A percentile compares a stretch with the other conserved stretches of the same genome.
These are phyloP conservation scores for Quercus variabilis DNA, from an alignment of 306 rosid genomes.

Conservation along the genomic window DNA sequence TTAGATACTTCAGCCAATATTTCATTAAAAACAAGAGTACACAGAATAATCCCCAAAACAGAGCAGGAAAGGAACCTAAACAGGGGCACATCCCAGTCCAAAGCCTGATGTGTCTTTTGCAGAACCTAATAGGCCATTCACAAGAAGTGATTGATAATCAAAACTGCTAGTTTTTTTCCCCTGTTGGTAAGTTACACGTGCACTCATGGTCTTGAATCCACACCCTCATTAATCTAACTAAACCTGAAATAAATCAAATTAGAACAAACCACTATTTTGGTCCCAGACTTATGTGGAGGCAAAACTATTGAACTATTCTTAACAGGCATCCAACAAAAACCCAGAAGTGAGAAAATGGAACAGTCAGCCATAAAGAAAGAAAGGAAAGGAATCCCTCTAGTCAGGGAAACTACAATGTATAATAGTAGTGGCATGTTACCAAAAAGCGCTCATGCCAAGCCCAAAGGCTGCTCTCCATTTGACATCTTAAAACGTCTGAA, in stretches of 20 bases:
- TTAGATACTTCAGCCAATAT: too few species aligned
- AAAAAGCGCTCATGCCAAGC: neutral
- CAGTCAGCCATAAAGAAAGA: neutral
- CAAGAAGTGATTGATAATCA: too few species aligned
- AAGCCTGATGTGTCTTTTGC: neutral
- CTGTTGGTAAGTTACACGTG: too few species aligned
- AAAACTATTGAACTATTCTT: neutral
- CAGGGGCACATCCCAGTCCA: neutral
- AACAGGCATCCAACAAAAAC: neutral
- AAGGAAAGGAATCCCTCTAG: neutral
- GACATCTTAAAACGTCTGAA: neutral
- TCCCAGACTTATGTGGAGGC: too few species aligned
- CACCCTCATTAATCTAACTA: too few species aligned
- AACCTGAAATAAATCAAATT: too few species aligned
- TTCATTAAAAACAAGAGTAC: too few species aligned
- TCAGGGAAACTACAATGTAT: neutral
- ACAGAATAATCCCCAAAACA: too few species aligned
- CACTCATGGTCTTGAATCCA: too few species aligned
- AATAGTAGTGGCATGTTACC: neutral
- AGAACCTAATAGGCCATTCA: neutral
- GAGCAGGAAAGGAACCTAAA: too few species aligned
- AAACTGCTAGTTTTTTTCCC: too few species aligned
- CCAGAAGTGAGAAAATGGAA: neutral
- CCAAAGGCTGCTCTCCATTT: neutral
- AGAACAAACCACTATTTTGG: too few species aligned